Conservation (phyloP, 2,329 filamentous ascomycete genomes). For the Talaromyces rugulosus region DNA sequence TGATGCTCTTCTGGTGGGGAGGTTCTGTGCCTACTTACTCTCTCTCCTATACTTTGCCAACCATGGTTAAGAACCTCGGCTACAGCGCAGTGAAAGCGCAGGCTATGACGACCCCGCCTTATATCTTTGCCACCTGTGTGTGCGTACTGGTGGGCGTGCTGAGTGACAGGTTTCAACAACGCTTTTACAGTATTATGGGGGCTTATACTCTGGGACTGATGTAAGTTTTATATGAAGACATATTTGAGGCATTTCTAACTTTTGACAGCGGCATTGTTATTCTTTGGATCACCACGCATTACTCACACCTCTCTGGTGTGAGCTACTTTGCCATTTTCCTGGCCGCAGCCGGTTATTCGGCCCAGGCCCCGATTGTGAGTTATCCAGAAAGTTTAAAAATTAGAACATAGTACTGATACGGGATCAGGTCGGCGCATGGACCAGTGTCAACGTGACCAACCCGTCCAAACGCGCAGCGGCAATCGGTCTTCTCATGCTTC, state of each 20-base stretch:
- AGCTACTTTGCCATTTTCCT: conserved; percentile 4
- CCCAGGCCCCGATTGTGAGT: not conserved
- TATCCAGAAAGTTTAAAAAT: not conserved
- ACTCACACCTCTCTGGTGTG: not conserved
- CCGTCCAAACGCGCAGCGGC: conserved; percentile 1
- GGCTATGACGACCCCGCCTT: conserved; percentile 21
- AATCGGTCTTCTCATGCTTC: not conserved
- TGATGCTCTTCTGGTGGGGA: conserved; percentile 22
- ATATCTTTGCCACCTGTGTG: conserved; percentile 7
- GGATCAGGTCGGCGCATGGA: not conserved
- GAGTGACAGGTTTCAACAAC: not conserved
- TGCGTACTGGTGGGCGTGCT: not conserved
- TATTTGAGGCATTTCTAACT: not conserved
- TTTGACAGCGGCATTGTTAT: not conserved
- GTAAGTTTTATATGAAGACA: not conserved
- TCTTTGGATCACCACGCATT: not conserved
- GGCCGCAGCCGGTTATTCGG: not conserved
- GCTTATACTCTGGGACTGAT: not conserved
- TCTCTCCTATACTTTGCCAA: conserved; percentile 27
- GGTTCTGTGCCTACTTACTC: conserved; percentile 22
- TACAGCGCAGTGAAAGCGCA: conserved; percentile 45
- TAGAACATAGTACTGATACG: not conserved
- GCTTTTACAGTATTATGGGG: not conserved
- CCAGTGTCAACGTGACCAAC: conserved; percentile 1
- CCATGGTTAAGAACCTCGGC: conserved; percentile 40